These are phyloP conservation scores for Gymnopilus dilepis DNA, from an alignment of 768 basidiomycete species.

Conservation along the genomic window DNA sequence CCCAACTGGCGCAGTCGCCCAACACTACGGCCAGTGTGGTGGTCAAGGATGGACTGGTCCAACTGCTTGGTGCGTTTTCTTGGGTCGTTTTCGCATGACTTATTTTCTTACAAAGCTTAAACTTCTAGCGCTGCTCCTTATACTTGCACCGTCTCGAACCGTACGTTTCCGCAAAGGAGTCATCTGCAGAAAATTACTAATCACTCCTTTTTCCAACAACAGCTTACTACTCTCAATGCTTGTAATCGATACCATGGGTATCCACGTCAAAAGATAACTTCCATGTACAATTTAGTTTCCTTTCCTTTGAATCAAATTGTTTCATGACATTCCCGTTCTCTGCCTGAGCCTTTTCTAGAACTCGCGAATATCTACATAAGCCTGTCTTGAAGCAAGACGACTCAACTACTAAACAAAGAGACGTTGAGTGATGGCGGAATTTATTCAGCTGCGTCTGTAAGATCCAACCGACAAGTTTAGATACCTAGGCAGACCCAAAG, in stretches of 20 bases:
- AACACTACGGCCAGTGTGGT: conserved; percentile 50
- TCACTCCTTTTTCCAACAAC: not conserved
- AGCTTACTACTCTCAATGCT: conserved; percentile 46
- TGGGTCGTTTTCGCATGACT: not conserved
- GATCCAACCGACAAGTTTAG: too few species aligned
- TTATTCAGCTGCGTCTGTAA: too few species aligned
- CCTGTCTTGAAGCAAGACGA: too few species aligned
- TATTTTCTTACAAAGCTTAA: not conserved
- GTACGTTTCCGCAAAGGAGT: conserved; percentile 26
- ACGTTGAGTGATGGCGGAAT: too few species aligned
- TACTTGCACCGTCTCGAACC: conserved; percentile 40
- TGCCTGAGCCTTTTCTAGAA: too few species aligned
- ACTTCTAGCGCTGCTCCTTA: conserved; percentile 39
- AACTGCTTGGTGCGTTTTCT: conserved; percentile 40
- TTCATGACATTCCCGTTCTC: not conserved
- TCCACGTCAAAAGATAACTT: conserved; percentile 1
- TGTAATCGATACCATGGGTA: conserved; percentile 23
- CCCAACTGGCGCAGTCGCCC: conserved; percentile 31
- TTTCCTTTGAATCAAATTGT: not conserved
- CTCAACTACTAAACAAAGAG: too few species aligned
- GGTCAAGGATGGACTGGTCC: conserved; percentile 45
- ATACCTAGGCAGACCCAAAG: too few species aligned
- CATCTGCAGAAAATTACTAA: not conserved
- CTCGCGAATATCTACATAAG: too few species aligned
- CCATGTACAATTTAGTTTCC: not conserved